Percentiles rank a stretch among this genome's conserved stretches.
phyloP scores from a whole-genome alignment of 1,284 basidiomycete species.

The Ustilago xerochloae region DNA sequence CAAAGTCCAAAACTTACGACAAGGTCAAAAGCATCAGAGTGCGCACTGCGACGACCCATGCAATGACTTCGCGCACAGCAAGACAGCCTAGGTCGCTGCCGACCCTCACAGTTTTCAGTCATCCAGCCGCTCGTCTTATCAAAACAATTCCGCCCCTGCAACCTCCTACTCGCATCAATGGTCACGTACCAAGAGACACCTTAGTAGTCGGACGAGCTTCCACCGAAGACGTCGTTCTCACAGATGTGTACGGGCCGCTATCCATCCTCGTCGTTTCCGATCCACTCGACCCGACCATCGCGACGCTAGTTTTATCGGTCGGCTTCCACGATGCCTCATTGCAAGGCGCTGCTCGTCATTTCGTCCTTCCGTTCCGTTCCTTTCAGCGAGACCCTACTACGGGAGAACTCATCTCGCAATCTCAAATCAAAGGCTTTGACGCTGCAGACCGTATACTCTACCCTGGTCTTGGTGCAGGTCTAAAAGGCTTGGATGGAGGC shows the following conservation, averaged over 20 bases:
- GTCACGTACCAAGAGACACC: constrained; percentile 28
- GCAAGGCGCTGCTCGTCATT: constrained; percentile 32
- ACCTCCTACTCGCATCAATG: constrained; percentile 33
- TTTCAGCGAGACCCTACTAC: constrained; percentile 28
- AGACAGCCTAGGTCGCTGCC: constrained; percentile 19
- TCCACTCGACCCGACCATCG: constrained; percentile 36
- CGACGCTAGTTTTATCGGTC: constrained; percentile 44
- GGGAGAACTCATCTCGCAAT: constrained; percentile 15
- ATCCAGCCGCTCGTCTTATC: constrained; percentile 45
- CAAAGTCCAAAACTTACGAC: too few relatives aligned
- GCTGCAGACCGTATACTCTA: constrained; percentile 33
- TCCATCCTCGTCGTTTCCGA: constrained; percentile 41
- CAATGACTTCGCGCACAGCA: neutral
- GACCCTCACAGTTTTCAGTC: constrained; percentile 39
- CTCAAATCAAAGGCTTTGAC: constrained; percentile 31
- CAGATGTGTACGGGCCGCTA: constrained; percentile 41
- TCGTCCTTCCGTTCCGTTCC: constrained; percentile 50
- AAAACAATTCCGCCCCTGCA: constrained; percentile 41
- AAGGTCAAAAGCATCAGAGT: too few relatives aligned
- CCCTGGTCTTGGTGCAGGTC: constrained; percentile 43
- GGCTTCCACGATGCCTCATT: constrained; percentile 21
- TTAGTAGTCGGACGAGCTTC: constrained; percentile 27
- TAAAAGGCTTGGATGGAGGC: constrained; percentile 45
- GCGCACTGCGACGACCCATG: neutral
- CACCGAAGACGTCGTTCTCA: constrained; percentile 25